phyloP scores from a whole-genome alignment of 148 eudicot species.

The Vaccinium vitisidaea region DNA sequence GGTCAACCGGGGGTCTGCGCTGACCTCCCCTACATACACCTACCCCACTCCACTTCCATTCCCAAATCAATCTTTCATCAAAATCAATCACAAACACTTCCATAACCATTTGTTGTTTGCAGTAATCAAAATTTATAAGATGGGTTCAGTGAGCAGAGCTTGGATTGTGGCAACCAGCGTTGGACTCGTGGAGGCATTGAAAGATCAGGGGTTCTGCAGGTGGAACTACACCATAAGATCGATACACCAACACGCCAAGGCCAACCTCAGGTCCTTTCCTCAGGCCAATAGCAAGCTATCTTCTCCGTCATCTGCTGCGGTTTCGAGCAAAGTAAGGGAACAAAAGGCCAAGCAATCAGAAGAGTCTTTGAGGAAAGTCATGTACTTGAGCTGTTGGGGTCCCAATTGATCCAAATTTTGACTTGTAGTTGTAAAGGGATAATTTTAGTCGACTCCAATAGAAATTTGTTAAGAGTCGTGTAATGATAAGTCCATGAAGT shows the following conservation, averaged over 20 bases:
- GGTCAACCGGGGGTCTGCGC: too few relatives aligned
- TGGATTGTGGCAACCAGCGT: slow-evolving; percentile 31
- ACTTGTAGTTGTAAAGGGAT: background rate
- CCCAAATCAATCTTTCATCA: background rate
- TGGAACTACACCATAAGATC: slow-evolving; percentile 36
- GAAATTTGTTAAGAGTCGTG: too few relatives aligned
- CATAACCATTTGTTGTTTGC: background rate
- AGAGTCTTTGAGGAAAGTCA: slow-evolving; percentile 34
- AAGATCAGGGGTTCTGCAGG: slow-evolving; percentile 36
- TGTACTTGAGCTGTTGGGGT: slow-evolving; percentile 42
- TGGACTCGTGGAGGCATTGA: slow-evolving; percentile 31
- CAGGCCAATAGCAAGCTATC: slow-evolving; percentile 10
- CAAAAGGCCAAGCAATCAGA: slow-evolving; percentile 20
- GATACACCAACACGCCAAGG: slow-evolving; percentile 26
- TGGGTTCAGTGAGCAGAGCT: slow-evolving; percentile 19
- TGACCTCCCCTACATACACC: too few relatives aligned
- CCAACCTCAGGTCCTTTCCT: slow-evolving; percentile 19
- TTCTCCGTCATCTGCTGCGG: background rate
- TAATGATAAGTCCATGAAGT: too few relatives aligned
- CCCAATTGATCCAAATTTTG: slow-evolving; percentile 14
- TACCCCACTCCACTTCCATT: background rate
- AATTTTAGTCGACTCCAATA: background rate
- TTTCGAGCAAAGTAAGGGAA: background rate
- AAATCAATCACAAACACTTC: background rate
- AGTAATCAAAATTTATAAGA: background rate